These are phyloP conservation scores for Gracilaria vermiculophylla DNA, from an alignment of 23 red algal species.

Conservation along the genomic window DNA sequence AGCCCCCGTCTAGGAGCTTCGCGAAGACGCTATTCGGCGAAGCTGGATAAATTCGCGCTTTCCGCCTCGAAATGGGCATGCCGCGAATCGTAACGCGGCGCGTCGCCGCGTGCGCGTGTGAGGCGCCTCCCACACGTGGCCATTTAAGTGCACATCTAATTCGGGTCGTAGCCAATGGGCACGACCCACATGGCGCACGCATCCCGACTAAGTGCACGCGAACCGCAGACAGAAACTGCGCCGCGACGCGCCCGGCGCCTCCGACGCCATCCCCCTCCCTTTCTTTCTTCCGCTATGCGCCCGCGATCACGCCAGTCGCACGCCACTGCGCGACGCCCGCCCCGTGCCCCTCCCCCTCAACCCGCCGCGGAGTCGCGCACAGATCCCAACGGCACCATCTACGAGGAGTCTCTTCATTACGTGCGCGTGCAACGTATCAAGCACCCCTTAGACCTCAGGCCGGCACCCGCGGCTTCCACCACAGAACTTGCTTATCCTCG, in stretches of 20 bases:
- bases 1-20: too few species aligned
- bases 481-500: conserved; percentile 5
- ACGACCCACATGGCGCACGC: neutral
- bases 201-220: neutral
- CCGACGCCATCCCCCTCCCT: neutral
- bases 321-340: conserved; percentile 3
- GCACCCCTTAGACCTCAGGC: conserved; percentile 1
- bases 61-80: too few species aligned
- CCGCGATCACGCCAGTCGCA: conserved; percentile 13
- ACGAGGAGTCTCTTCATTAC: conserved; percentile 26
- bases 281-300: conserved; percentile 12
- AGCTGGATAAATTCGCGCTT: too few species aligned
- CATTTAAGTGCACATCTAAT: neutral
- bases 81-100: too few species aligned
- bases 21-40: too few species aligned
- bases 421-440: conserved; percentile 14
- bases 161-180: neutral
- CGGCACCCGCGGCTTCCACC: neutral
- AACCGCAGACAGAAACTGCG: neutral
- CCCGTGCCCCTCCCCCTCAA: neutral
- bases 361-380: neutral
- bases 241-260: neutral
- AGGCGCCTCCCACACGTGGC: too few species aligned
- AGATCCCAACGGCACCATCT: conserved; percentile 16
- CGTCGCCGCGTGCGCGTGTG: too few species aligned